Base-by-base conservation (phyloP, 257 asterid genomes). In the Dorcoceras hygrometricum region DNA sequence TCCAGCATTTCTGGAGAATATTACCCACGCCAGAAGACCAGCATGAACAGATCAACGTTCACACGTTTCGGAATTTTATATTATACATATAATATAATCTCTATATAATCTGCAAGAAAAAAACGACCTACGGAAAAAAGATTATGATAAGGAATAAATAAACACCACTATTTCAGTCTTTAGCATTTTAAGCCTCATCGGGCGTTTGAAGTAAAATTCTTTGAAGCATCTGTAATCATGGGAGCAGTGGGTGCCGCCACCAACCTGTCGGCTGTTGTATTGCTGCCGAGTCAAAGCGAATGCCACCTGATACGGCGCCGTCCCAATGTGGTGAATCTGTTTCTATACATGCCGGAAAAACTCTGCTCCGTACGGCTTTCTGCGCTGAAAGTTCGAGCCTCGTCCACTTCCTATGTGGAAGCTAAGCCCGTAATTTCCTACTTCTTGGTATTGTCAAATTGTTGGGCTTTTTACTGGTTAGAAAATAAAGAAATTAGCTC, bases 401-500 rank as follows among this genome's bases (percentile, higher is more conserved):
- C 83, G 60, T 75, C 89, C 4, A 36, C 88, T 20, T 64, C 86
- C 51, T 55, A 31, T 23, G 75, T 75, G n/a, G 78, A 82, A 70
- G 68, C 84, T 57, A 75, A 66, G 32, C 83, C 80, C 24, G 92
- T 85, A 74, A 65, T 26, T 26, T 56, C 60, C 32, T 28, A n/a
- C 24, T 23, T 19, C 4, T 5, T 7, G 12, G 5, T 8, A 8
- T 0, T 68, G 54, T 9, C 54, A 59, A 67, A 51, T 69, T 69
- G 16, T 39, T 6, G 19, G 50, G 50, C 50, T 11, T 39, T n/a
- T 39, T 11, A 39, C 14, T 56, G 10, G 8, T 28, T 63, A 2
- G 8, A 1, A 18, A 23, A 18, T 24, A 11, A 23, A 23, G 2
- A 8, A 24, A 18, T 39, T 14, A 2, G 0, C 12, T 31, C 36